Conservation (phyloP, 306 rosid species). For the Lathyrus sativus region DNA sequence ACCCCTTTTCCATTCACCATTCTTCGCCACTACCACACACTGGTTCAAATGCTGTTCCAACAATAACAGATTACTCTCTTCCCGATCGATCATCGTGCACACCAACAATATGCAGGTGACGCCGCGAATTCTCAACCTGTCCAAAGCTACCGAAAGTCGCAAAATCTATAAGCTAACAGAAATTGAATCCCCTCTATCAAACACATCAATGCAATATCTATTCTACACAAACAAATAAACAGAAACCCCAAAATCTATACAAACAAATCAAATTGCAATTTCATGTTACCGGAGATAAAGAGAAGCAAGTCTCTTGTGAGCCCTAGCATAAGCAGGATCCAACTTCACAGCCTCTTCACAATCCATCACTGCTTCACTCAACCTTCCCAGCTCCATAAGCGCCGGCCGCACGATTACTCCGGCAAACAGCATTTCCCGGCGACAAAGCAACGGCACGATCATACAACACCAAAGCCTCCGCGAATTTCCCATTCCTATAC, state of each 20-base stretch:
- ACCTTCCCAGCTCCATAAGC: conserved; percentile 75
- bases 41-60: conserved; percentile 72
- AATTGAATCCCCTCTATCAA: background rate
- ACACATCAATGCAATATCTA: background rate
- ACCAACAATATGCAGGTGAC: conserved; percentile 60
- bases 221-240: background rate
- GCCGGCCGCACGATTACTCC: conserved; percentile 92
- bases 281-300: conserved; percentile 68
- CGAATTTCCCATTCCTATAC: conserved; percentile 59
- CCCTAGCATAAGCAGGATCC: conserved; percentile 73
- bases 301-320: conserved; percentile 81
- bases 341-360: conserved; percentile 86
- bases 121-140: conserved; percentile 60
- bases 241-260: conserved; percentile 11
- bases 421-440: conserved; percentile 73
- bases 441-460: conserved; percentile 70
- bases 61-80: conserved; percentile 50
- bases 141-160: conserved; percentile 61
- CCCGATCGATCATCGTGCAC: conserved; percentile 64
- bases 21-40: conserved; percentile 61
- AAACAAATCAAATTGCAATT: background rate
- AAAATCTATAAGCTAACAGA: conserved; percentile 17
- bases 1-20: conserved; percentile 79
- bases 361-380: conserved; percentile 73
- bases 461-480: conserved; percentile 80